These are phyloP conservation scores for Lepidium africanum DNA, from an alignment of 345 rosid species.

Conservation along the genomic window DNA sequence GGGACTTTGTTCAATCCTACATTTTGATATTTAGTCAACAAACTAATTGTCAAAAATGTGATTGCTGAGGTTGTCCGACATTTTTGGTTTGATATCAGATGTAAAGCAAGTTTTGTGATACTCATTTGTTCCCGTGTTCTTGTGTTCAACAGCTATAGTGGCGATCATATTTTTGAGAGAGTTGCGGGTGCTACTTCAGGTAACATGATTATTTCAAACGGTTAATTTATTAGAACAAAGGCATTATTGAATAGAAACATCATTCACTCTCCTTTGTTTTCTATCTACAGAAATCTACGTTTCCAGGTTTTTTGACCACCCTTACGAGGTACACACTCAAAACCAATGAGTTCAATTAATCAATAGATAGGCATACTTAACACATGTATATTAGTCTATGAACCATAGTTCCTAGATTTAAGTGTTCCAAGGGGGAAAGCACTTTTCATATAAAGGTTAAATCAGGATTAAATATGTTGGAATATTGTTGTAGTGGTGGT, in stretches of 20 bases:
- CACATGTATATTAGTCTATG: not conserved
- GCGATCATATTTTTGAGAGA: conserved; percentile 65
- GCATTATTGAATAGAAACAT: not conserved
- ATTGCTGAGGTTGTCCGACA: not conserved
- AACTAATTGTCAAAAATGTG: not conserved
- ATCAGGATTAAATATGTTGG: not conserved
- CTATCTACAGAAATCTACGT: conserved; percentile 44
- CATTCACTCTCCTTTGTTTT: not conserved
- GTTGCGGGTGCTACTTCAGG: conserved; percentile 47
- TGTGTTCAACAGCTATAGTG: conserved; percentile 56
- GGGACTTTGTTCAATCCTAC: not conserved
- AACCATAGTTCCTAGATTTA: not conserved
- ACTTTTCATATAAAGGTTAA: not conserved
- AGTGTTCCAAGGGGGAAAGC: not conserved
- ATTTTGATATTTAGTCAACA: not conserved
- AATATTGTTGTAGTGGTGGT: conserved; percentile 55
- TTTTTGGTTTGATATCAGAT: not conserved
- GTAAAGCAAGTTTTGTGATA: not conserved
- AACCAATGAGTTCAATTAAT: not conserved
- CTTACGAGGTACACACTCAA: conserved; percentile 44
- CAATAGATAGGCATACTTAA: not conserved
- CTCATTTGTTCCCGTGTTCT: conserved; percentile 2
- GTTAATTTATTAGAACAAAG: not conserved
- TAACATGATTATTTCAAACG: conserved; percentile 9
- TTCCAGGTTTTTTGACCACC: conserved; percentile 31